Evolutionary conservation across 768 basidiomycete species (phyloP), one percentile per base, ranked within the genome.

Genomic region (Termitomyces sp.): DNA sequence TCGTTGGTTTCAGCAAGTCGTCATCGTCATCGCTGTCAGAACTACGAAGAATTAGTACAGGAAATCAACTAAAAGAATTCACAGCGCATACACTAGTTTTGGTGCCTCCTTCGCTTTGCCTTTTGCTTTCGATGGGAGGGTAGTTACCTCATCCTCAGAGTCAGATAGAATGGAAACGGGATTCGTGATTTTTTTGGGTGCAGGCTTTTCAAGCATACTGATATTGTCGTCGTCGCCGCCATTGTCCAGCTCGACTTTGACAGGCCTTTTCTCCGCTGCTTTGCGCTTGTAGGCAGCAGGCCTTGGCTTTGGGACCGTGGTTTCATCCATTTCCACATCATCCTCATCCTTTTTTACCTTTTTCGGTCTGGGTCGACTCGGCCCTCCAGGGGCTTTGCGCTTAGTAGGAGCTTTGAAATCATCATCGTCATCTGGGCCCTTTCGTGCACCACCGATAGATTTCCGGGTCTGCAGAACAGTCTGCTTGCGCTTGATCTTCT

Each of bases 401-500:
- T 76, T 79, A 45, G 65, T 66, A 16, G 70, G 61, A 5, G 76
- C 74, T 62, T 79, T 72, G 59, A 80, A 81, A 50, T 80, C 77
- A 43, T 79, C 76, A 58, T 76, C 76, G 14, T 75, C 71, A 46
- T 74, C 75, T 10, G 73, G 71, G 19, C 62, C 70, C 14, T 66
- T 63, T 6, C 67, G 54, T 19, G 9, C 61, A 12, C 66, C 68
- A 7, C 75, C 77, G 56, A 77, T 75, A 17, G 80, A 80, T 63
- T 80, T 80, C 57, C 79, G 76, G 30, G 79, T 80, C 60, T 74
- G 71, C 17, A 76, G 70, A 0, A 73, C 69, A 2, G 74, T 65
- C 59, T 81, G 79, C 65, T 82, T 80, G 54, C 72, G 67, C 65
- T 77, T 76, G 53, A 76, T 67, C 58, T 74, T 73, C 66, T 77